Conservation (phyloP, 73 alveolate species). For the Paramecium tetraurelia region DNA sequence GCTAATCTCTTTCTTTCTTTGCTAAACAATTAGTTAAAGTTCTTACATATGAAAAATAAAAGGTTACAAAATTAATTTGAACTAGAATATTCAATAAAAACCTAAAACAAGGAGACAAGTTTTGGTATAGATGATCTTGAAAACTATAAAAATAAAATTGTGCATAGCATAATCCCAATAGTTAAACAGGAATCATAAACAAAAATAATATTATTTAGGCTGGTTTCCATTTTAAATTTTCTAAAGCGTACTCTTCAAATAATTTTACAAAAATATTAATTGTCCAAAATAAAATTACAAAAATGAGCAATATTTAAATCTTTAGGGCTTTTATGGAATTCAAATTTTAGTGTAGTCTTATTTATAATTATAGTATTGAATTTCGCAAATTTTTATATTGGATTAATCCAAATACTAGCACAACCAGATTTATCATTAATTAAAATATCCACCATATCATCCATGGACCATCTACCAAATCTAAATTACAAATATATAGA, state of each 20-base stretch:
- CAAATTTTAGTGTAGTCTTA: neutral
- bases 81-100: neutral
- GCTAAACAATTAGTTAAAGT: neutral
- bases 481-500: neutral
- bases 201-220: neutral
- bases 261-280: neutral
- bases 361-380: neutral
- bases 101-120: neutral
- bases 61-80: neutral
- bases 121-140: neutral
- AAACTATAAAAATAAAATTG: neutral
- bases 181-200: neutral
- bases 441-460: neutral
- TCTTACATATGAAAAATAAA: neutral
- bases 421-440: neutral
- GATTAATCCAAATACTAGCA: neutral
- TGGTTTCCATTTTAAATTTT: neutral
- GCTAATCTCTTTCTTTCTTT: neutral
- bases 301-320: neutral
- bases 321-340: neutral
- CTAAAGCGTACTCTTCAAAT: neutral
- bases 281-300: neutral
- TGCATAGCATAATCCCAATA: neutral
- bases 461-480: neutral
- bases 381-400: neutral